Evolutionary conservation across 2,329 filamentous ascomycete species (phyloP), one percentile per base, ranked within the genome.

Genomic region (Fonsecaea pugnacius): DNA sequence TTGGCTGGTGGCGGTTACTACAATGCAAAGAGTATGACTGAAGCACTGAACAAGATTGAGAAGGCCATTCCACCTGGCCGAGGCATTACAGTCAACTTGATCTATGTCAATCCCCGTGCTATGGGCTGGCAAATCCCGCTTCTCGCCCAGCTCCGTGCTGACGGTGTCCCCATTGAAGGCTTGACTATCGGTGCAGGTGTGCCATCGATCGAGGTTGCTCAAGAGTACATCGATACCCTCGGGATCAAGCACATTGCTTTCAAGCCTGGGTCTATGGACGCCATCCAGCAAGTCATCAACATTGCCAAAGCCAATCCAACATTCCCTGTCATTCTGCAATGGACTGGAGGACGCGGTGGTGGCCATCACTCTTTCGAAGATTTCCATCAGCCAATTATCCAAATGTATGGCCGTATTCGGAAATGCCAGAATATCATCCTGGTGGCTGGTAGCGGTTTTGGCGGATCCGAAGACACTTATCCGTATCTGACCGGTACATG

Each of bases 361-460:
- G 93, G 93, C 63, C 93, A 96, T 77, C 93, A 97, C 80, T 96
- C 92, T 0, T 96, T 89, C 68, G 93, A 97, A 76, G 93, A 97
- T 77, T 96, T 97, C 84, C 93, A 96, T 77, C 89, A 93, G 73
- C 93, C 93, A 4, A 89, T 97, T 51, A 82, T 97, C 7, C 88
- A 91, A 72, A 96, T 96, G 91, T 97, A 97, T 76, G 87, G 88
- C 70, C 89, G 92, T 63, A 92, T 97, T 70, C 87, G 93, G 74
- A 88, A 91, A 74, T 90, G 89, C 70, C 85, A 90, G 70, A 97
- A 97, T 79, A 88, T 97, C 67, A 89, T 96, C 65, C 83, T 97
- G 10, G 87, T 97, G 65, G 93, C 92, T 57, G 93, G 93, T 58
- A 96, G 91, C 81, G 93, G 93, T 50, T 96, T 97, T 73, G 93